Percentiles rank a stretch among this genome's conserved stretches.
Conservation (phyloP, 805 yeast species). For the Wickerhamomyces queroliae region DNA sequence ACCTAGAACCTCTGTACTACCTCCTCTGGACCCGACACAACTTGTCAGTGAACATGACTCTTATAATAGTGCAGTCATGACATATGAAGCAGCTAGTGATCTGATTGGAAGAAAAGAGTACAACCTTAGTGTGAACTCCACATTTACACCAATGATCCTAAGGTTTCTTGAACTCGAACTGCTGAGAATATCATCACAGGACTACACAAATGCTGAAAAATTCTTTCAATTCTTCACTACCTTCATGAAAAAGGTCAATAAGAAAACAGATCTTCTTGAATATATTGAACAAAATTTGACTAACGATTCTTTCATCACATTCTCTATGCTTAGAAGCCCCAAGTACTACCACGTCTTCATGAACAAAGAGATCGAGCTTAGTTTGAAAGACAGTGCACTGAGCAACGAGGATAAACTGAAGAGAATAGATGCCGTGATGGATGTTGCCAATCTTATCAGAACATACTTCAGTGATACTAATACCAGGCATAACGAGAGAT, state of each 20-base stretch:
- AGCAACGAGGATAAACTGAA: background rate
- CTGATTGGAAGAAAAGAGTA: background rate
- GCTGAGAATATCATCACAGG: background rate
- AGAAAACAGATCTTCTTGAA: background rate
- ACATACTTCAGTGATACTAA: background rate
- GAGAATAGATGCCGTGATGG: background rate
- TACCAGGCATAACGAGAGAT: too few species aligned
- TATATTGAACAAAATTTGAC: background rate
- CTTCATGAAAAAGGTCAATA: background rate
- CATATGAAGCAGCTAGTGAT: background rate
- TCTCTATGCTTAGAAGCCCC: background rate
- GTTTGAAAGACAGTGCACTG: background rate
- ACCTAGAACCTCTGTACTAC: background rate
- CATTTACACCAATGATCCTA: background rate
- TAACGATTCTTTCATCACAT: background rate
- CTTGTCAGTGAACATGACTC: background rate
- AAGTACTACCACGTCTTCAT: background rate
- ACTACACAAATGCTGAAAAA: background rate
- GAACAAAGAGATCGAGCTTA: background rate
- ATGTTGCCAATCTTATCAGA: background rate
- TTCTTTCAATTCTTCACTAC: background rate
- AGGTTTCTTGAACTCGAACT: background rate
- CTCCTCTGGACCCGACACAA: background rate
- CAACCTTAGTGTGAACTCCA: background rate
- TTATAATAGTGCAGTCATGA: background rate